Base-by-base conservation (phyloP, 805 yeast species). In the Candida caryicola region DNA sequence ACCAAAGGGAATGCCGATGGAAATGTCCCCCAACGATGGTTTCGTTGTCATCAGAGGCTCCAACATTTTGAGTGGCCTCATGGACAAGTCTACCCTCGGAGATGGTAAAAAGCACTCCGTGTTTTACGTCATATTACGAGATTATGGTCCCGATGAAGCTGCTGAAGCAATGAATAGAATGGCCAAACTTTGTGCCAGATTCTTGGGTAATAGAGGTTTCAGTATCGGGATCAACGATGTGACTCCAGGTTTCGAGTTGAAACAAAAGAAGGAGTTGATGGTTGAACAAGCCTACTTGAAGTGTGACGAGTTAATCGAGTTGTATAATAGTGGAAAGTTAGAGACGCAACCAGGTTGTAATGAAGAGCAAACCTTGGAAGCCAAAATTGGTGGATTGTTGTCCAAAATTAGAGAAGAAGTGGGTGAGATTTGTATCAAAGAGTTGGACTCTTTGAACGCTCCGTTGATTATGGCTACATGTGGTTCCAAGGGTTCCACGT, bases 331-430 rank as follows among this genome's bases (percentile, higher is more conserved):
- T 33, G 99, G 99, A 5, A 86, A 86, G 57, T 75, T 93, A 50
- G 99, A 93, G 61, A 89, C 98, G 2, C 98, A 93, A 60, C 98
- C 99, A 0, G 99, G 99, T 62, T 93, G 99, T 75, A 85, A 93
- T 58, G 98, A 91, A 63, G 99, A 93, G 54, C 96, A 95, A 60
- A 93, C 99, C 1, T 73, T 95, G 53, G 99, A 93, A 66, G 96
- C 98, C 36, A 90, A 91, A 54, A 93, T 93, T 63, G 95, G 96
- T 66, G 98, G 99, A 50, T 66, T 93, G 33, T 71, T 93, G 45
- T 93, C 99, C 13, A 93, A 90, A 58, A 99, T 93, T 40, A 83
- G 99, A 77, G 99, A 91, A 71, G 96, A 93, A 63, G 98, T 91
- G 13, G 99, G 99, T 62, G 98, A 91, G 50, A 95, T 89, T 44